Base-by-base conservation (phyloP, 331 rosid species). In the Pyracantha coccinea region DNA sequence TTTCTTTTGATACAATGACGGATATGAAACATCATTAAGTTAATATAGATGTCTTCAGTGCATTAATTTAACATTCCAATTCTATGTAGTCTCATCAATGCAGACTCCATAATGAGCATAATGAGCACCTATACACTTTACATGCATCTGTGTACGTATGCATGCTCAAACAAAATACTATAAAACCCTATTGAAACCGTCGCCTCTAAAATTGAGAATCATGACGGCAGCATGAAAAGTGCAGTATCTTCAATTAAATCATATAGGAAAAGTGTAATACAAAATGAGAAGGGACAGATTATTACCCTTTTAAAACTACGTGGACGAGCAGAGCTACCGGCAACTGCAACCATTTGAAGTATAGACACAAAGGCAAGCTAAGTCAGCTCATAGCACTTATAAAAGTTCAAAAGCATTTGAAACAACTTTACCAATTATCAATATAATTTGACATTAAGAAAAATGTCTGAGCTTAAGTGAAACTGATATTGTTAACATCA, bases 321-420 rank as follows among this genome's bases (percentile, higher is more conserved):
- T n/a, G 92, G 89, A 33, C 92, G 86, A 10, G 84, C 25, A 53
- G 88, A 85, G 75, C 77, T 88, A 17, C 89, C 92, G 1, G 89
- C 89, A 83, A 74, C 92, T 88, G 78, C 88, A 79, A 71, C 53
- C 62, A 85, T 69, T 74, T n/a, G 19, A 79, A 70, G 53, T 19
- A 61, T 25, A 41, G 35, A 38, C 31, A 65, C 29, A 78, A 47
- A 72, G 52, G 19, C 14, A 64, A 38, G 8, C 55, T 35, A 4
- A 64, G 59, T 47, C 38, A 75, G 73, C 62, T 20, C 66, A 60
- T 38, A n/a, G 23, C 44, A 21, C 52, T 11, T 38, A 60, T 53
- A 32, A 68, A 50, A 21, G 33, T 7, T 28, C 4, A 24, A 16
- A 33, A 15, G 45, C 65, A 71, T 38, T 32, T 55, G 66, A 57